phyloP scores from a whole-genome alignment of 495 filamentous ascomycete species.

The Xylaria nigripes region DNA sequence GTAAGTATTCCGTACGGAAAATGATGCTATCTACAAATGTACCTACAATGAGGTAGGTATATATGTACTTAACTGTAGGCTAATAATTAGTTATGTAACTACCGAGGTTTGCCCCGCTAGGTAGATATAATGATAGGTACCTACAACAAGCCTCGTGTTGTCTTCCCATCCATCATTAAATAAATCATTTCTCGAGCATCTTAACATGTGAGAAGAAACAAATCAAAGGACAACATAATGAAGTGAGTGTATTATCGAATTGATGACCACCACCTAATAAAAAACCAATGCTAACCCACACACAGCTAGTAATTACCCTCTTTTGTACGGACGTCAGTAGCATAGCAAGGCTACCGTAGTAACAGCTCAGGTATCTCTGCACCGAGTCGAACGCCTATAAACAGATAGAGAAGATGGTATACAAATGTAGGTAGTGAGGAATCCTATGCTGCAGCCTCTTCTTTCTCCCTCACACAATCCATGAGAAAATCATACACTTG shows the following conservation, averaged over 20 bases:
- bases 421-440: background rate
- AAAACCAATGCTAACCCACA: background rate
- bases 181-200: no score
- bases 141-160: no score
- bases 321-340: background rate
- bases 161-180: no score
- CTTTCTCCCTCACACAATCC: background rate
- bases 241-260: background rate
- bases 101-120: conserved; percentile 6
- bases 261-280: background rate
- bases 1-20: background rate
- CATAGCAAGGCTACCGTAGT: background rate
- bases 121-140: no score
- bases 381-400: background rate
- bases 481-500: background rate
- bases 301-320: background rate
- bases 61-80: background rate
- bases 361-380: background rate
- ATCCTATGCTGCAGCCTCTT: background rate
- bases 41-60: background rate
- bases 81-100: no score
- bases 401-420: background rate
- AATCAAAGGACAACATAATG: background rate
- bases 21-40: background rate
- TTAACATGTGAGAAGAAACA: background rate